These are phyloP conservation scores for Termitomyces sp. DNA, from an alignment of 768 basidiomycete species.

Conservation along the genomic window DNA sequence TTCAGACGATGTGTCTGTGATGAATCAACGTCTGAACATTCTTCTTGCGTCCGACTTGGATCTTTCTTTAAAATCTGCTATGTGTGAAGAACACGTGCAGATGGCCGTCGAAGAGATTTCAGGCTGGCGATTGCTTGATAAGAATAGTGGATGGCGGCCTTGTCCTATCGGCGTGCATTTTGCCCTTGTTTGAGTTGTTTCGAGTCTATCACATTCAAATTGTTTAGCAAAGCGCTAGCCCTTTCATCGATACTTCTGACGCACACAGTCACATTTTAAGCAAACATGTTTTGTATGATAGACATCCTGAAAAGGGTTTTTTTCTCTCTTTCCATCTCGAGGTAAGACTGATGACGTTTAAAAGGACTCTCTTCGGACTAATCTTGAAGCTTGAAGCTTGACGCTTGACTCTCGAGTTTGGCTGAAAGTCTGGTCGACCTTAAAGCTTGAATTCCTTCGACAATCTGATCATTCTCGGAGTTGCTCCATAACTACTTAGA, in stretches of 20 bases:
- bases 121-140: constrained; percentile 53
- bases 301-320: too few relatives aligned
- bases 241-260: background rate
- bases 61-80: background rate
- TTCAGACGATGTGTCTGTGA: constrained; percentile 41
- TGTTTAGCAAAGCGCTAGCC: background rate
- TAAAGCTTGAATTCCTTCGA: too few relatives aligned
- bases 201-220: too few relatives aligned
- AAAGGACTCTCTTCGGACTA: too few relatives aligned
- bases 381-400: too few relatives aligned
- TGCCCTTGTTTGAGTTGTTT: background rate
- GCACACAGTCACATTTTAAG: background rate
- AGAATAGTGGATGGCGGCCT: constrained; percentile 46
- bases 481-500: too few relatives aligned
- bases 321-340: too few relatives aligned
- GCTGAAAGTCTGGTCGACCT: too few relatives aligned
- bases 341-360: too few relatives aligned
- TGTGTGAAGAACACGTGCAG: background rate
- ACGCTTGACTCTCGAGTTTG: too few relatives aligned
- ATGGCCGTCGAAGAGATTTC: constrained; percentile 8
- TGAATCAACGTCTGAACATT: constrained; percentile 46
- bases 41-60: constrained; percentile 22
- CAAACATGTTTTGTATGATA: too few relatives aligned
- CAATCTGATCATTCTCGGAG: too few relatives aligned
- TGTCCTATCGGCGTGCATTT: constrained; percentile 63